These are phyloP conservation scores for Penicillium hesseltinei DNA, from an alignment of 2,329 filamentous ascomycete species.

Conservation along the genomic window DNA sequence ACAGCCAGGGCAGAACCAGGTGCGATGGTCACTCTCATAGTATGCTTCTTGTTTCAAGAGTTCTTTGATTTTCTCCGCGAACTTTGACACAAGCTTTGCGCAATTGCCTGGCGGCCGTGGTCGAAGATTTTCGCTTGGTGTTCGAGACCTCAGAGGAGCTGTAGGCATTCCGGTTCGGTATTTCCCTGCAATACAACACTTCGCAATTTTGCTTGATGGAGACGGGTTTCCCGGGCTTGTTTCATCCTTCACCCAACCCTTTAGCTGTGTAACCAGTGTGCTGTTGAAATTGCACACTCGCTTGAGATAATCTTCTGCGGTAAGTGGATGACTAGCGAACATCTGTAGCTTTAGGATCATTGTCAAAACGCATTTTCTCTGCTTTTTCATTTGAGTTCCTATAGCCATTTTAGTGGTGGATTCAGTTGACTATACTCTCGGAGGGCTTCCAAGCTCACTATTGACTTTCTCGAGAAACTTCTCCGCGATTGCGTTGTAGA, in stretches of 20 bases:
- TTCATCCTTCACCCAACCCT: not conserved
- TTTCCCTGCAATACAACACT: not conserved
- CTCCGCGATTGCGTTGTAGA: not conserved
- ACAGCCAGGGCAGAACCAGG: not conserved
- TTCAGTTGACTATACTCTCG: too few relatives aligned
- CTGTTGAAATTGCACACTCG: not conserved
- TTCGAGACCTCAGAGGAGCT: not conserved
- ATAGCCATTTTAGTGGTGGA: not conserved
- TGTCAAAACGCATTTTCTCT: not conserved
- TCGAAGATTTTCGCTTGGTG: not conserved
- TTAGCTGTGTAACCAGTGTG: not conserved
- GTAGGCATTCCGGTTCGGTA: not conserved
- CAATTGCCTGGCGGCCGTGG: not conserved
- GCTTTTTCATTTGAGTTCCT: not conserved
- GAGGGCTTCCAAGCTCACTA: not conserved
- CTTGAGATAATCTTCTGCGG: not conserved
- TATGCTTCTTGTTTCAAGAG: not conserved
- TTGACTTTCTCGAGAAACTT: not conserved
- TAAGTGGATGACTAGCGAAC: conserved; percentile 1
- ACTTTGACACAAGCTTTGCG: not conserved
- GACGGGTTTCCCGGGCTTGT: not conserved
- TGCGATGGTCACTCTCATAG: not conserved
- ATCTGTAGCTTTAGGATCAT: conserved; percentile 2
- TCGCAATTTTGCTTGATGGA: not conserved
- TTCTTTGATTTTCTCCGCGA: not conserved